These are phyloP conservation scores for Bryum argenteum DNA, from an alignment of 225 moss, liverwort and hornwort species.

Conservation along the genomic window DNA sequence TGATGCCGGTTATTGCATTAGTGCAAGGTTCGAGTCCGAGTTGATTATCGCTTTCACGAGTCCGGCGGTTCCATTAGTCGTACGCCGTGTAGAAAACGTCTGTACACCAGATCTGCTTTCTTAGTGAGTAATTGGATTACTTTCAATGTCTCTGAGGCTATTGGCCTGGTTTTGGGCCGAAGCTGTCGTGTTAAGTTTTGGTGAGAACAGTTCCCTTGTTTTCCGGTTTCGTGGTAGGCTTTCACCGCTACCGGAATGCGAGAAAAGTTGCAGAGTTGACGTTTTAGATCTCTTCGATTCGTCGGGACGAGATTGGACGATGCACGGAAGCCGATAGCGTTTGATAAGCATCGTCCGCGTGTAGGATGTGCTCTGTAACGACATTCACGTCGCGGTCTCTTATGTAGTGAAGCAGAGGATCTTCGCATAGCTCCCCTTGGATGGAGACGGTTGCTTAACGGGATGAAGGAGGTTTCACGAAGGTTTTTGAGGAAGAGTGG, in stretches of 20 bases:
- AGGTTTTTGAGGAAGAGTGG: constrained; percentile 41
- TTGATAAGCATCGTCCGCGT: background rate
- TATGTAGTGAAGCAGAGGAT: constrained; percentile 17
- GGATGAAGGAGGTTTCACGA: constrained; percentile 33
- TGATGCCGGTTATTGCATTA: constrained; percentile 4
- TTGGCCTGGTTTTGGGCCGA: constrained; percentile 11
- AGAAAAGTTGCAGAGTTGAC: constrained; percentile 17
- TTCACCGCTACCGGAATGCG: constrained; percentile 15
- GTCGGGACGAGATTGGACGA: constrained; percentile 8
- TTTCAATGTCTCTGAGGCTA: background rate
- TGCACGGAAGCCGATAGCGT: background rate
- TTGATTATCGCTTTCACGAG: background rate
- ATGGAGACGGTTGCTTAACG: constrained; percentile 34
- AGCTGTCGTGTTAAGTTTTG: background rate
- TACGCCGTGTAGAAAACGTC: constrained; percentile 3
- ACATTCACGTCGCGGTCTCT: background rate
- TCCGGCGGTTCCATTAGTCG: background rate
- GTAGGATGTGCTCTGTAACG: constrained; percentile 5
- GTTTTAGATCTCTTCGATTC: constrained; percentile 28
- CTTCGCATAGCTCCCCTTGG: background rate
- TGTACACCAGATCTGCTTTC: constrained; percentile 31
- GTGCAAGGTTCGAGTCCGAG: constrained; percentile 8
- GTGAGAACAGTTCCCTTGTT: background rate
- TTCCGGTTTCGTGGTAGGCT: background rate
- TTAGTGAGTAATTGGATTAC: constrained; percentile 15